phyloP scores from a whole-genome alignment of 805 yeast species.

The Tetrapisispora nanseiensis region DNA sequence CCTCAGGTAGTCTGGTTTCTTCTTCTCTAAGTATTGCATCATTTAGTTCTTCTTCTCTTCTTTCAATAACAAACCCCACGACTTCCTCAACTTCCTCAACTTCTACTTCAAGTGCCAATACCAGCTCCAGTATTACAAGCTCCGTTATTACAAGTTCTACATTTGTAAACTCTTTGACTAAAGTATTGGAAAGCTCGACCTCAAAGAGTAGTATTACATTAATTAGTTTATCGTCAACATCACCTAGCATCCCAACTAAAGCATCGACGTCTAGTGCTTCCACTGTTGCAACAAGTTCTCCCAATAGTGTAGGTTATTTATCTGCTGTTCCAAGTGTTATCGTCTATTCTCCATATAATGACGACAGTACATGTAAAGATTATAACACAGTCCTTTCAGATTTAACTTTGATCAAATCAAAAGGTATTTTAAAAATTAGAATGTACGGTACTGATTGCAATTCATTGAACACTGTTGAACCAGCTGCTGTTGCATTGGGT shows the following conservation, averaged over 20 bases:
- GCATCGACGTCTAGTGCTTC: not conserved
- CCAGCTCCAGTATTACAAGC: not conserved
- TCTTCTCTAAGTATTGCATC: too few species aligned
- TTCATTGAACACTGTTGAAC: slow-evolving; percentile 52
- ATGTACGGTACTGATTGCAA: slow-evolving; percentile 83
- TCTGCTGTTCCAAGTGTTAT: not conserved
- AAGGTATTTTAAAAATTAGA: slow-evolving; percentile 59
- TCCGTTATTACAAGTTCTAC: not conserved
- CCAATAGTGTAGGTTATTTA: not conserved
- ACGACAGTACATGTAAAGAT: slow-evolving; percentile 59
- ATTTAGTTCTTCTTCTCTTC: slow-evolving; percentile 1
- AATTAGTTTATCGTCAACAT: too few species aligned
- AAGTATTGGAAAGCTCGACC: not conserved
- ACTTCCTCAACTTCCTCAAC: slow-evolving; percentile 9
- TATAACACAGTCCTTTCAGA: slow-evolving; percentile 46
- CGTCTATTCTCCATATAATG: slow-evolving; percentile 62
- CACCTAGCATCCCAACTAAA: too few species aligned
- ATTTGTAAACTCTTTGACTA: not conserved
- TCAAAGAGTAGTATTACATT: not conserved
- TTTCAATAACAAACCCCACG: slow-evolving; percentile 10
- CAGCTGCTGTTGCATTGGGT: slow-evolving; percentile 51
- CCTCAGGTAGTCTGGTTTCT: too few species aligned
- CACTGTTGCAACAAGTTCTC: not conserved
- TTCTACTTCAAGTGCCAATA: too few species aligned
- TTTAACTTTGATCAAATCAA: slow-evolving; percentile 43